Evolutionary conservation across 2,329 filamentous ascomycete species (phyloP), one percentile per base, ranked within the genome.

Genomic region (Hymenoscyphus occultus): DNA sequence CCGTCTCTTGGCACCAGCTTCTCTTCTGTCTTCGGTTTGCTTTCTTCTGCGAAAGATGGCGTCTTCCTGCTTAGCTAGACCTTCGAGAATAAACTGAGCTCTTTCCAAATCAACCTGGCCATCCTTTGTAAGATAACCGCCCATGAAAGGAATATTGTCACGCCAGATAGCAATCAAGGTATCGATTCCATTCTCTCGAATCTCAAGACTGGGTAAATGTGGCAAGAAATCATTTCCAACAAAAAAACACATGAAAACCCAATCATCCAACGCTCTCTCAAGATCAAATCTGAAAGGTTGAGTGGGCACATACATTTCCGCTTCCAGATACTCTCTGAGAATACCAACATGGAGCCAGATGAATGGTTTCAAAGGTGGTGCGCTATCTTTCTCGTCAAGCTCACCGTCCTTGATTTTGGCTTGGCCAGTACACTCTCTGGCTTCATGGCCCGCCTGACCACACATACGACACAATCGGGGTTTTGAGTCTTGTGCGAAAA

Each of bases 161-260:
- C 92, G 90, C 95, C 96, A 99, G 64, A 99, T 95, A n/a, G 92
- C 90, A 70, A 93, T 96, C 64, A 99, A 82, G 0, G 93, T 96
- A 75, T 99, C 94, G 74, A 99, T 99, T 59, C 94, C 94, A 76
- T 97, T 93, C 75, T 99, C 95, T 67, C 95, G 88, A 76, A 99
- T 98, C 77, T 98, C 95, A 65, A 99, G 84, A 73, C 94, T 96
- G n/a, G 95, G 95, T 65, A 99, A 82, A 82, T 99, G 95, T 60
- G 95, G 95, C 71, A 99, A 80, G 80, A 99, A 99, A 81, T 99
- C 96, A 78, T 99, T 99, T 71, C 94, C 94, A 64, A 98, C 94
- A 76, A 98, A 98, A 80, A 96, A 98, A 80, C 94, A 98, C 88
- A 98, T 95, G 77, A 98, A 98, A 14, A 98, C 92, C 95, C 94